Percentiles rank a stretch among this genome's conserved stretches.
These are phyloP conservation scores for Penicillium turbatum DNA, from an alignment of 495 filamentous ascomycete genomes.

Conservation along the genomic window DNA sequence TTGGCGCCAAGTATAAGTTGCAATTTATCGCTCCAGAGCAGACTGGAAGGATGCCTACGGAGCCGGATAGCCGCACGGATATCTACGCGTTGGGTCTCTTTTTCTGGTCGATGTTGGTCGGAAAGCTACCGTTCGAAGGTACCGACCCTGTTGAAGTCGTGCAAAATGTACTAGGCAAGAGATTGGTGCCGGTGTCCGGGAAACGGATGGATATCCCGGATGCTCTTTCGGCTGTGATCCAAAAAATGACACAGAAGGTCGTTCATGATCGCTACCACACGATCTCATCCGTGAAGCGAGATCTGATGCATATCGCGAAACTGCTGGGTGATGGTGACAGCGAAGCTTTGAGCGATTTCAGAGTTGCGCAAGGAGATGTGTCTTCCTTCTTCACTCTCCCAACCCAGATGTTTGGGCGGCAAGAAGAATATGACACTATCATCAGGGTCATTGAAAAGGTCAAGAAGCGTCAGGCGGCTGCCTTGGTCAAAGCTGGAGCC, in stretches of 20 bases:
- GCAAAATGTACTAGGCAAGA: slow-evolving; percentile 73
- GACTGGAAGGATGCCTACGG: slow-evolving; percentile 82
- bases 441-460: slow-evolving; percentile 69
- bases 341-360: slow-evolving; percentile 61
- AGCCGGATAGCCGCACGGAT: slow-evolving; percentile 84
- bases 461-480: slow-evolving; percentile 55
- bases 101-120: slow-evolving; percentile 80
- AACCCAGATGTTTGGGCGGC: slow-evolving; percentile 70
- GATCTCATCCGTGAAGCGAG: slow-evolving; percentile 72
- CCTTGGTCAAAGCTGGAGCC: slow-evolving; percentile 38
- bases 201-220: slow-evolving; percentile 78
- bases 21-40: slow-evolving; percentile 88
- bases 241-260: slow-evolving; percentile 84
- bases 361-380: slow-evolving; percentile 69
- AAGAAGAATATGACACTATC: slow-evolving; percentile 63
- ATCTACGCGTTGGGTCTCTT: slow-evolving; percentile 84
- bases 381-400: slow-evolving; percentile 86
- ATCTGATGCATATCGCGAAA: slow-evolving; percentile 63
- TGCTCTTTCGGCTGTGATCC: slow-evolving; percentile 71
- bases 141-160: slow-evolving; percentile 79
- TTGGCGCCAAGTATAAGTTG: slow-evolving; percentile 78
- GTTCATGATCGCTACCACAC: slow-evolving; percentile 82
- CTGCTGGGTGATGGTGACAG: slow-evolving; percentile 72
- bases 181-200: slow-evolving; percentile 67
- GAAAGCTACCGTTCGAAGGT: slow-evolving; percentile 72